A percentile compares a stretch with the other conserved stretches of the same genome.
phyloP scores from a whole-genome alignment of 106 monocot genomes.

The Alisma plantagoaquatica region DNA sequence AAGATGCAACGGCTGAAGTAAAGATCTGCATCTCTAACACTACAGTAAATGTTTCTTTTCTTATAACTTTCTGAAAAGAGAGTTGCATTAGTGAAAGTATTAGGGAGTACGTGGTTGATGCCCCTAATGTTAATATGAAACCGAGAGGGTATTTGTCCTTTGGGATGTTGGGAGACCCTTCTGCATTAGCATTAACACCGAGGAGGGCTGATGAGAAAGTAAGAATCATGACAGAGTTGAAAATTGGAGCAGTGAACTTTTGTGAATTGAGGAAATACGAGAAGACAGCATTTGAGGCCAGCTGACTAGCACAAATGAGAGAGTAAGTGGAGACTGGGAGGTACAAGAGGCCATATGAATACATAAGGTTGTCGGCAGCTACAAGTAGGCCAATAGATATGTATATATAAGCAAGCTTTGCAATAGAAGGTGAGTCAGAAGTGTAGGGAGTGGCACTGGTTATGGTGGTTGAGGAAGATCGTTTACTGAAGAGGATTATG shows the following conservation, averaged over 20 bases:
- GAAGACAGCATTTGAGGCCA: conserved; percentile 20
- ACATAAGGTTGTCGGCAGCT: conserved; percentile 20
- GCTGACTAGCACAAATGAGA: conserved; percentile 20
- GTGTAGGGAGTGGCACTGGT: not conserved
- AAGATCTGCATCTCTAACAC: conserved; percentile 23
- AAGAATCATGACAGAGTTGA: conserved; percentile 20
- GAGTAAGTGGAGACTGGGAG: conserved; percentile 24
- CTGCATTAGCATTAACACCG: conserved; percentile 1
- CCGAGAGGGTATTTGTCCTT: conserved; percentile 8
- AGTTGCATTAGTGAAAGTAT: conserved; percentile 25
- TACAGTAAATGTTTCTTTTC: conserved; percentile 2
- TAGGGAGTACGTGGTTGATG: conserved; percentile 16
- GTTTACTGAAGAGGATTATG: not conserved
- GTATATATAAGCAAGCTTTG: conserved; percentile 9
- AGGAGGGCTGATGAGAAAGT: conserved; percentile 18
- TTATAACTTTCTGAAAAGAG: conserved; percentile 18
- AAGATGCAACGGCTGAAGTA: conserved; percentile 8
- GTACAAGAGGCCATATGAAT: conserved; percentile 24
- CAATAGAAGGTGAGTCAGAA: conserved; percentile 1
- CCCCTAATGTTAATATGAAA: conserved; percentile 15
- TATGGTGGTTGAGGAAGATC: not conserved
- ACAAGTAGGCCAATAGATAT: conserved; percentile 16
- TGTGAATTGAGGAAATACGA: conserved; percentile 21
- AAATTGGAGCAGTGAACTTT: conserved; percentile 13
- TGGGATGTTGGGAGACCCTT: not conserved